Evolutionary conservation across 805 yeast species (phyloP), one percentile per base, ranked within the genome.

Genomic region (Blastobotrys peoriensis): DNA sequence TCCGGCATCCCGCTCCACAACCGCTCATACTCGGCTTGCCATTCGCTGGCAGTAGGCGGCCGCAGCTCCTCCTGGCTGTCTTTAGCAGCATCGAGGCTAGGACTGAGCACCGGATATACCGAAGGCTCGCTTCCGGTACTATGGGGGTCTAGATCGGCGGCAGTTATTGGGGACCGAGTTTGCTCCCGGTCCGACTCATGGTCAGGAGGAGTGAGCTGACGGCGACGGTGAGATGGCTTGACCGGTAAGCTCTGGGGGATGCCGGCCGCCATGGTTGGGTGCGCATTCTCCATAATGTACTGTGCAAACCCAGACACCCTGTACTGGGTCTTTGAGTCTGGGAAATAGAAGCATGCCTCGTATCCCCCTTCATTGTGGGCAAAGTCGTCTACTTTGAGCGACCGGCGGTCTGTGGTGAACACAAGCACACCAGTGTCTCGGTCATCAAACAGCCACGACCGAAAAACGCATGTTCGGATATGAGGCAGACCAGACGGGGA

Each of bases 261-360:
- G 25, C n/a, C 36, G 33, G 51, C 33, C 3, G 13, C 23, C 45
- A 48, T 19, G 9, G 47, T 25, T 3, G 61, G 60, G 8, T 19
- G 19, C 16, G 50, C 52, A n/a, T 54, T 57, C 8, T 49, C 39
- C 2, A 67, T 62, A 8, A 79, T 60, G 9, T 69, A 56, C 49
- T 78, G 71, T 10, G 84, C 84, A 21, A 68, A 62, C 9, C 95
- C 95, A 45, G 79, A 72, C 49, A 86, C 68, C 53, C 95, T 69
- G 59, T 80, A 83, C 63, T 86, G 95, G 56, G 75, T 81, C 59
- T 74, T 73, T 19, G 74, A 60, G 18, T 68, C 69, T 5, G 70
- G 74, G 58, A 86, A 83, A 67, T 85, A 83, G 59, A 83, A 84
- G 46, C 86, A 83, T 1, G 86, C 84, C 64, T 86, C 95, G 60